Evolutionary conservation across 495 filamentous ascomycete species (phyloP).

Genomic region (Hamigera avellanea): DNA sequence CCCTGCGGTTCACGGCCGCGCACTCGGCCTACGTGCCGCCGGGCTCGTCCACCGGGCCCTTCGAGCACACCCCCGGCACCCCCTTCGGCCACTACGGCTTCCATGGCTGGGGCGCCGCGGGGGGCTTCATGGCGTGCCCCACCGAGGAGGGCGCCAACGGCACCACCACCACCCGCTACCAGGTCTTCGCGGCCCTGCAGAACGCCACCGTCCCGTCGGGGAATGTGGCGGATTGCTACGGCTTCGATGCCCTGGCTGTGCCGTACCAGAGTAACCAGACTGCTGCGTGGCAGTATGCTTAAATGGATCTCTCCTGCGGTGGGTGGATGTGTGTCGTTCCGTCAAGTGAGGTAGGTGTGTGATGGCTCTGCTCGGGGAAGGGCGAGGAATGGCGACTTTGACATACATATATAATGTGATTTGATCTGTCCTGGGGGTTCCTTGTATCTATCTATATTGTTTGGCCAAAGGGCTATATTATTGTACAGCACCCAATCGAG

Average conservation of each 20-base stretch:
- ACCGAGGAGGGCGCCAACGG: background rate
- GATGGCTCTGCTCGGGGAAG: too few relatives aligned
- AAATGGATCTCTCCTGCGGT: too few relatives aligned
- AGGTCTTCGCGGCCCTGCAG: constrained; percentile 23
- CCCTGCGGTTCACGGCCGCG: constrained; percentile 41
- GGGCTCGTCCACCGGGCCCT: constrained; percentile 34
- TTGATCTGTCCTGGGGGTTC: too few relatives aligned
- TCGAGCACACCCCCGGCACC: constrained; percentile 17
- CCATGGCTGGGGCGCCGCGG: constrained; percentile 13
- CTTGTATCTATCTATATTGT: too few relatives aligned
- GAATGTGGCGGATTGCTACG: constrained; percentile 5
- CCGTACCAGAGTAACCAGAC: background rate
- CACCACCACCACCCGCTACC: constrained; percentile 15
- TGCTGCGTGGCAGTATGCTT: constrained; percentile 10
- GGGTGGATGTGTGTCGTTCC: too few relatives aligned
- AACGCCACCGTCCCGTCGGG: constrained; percentile 14
- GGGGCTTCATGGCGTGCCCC: constrained; percentile 29
- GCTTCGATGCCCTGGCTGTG: constrained; percentile 3
- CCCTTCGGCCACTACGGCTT: constrained; percentile 15
- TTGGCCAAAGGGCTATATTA: too few relatives aligned
- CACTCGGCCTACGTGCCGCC: constrained; percentile 43
- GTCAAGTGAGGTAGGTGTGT: too few relatives aligned
- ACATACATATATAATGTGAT: too few relatives aligned
- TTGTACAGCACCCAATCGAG: too few relatives aligned
- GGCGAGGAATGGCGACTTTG: too few relatives aligned